Evolutionary conservation across 2,329 filamentous ascomycete species (phyloP), one percentile per base, ranked within the genome.

Genomic region (Thyridium curvatum): DNA sequence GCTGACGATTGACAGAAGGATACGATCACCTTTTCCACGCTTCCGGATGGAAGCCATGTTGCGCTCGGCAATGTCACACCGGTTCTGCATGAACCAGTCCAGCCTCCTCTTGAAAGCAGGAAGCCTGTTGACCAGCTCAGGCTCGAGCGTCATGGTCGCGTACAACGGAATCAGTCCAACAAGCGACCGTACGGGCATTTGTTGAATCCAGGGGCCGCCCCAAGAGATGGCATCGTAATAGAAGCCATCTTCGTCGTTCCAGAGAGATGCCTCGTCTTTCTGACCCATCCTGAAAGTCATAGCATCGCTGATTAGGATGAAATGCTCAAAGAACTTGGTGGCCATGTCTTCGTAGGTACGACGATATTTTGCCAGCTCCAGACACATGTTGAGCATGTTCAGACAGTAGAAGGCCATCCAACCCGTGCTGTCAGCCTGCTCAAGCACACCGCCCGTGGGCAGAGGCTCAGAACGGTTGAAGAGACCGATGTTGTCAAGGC

Each of bases 321-420:
- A 97, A 56, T 97, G 93, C 67, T 97, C 93, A 54, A 97, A 97
- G 71, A 97, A 97, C 64, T 97, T 97, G 37, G 89, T 94, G 2
- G 91, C 90, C 68, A 97, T 85, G 55, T 97, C 91, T 68, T 97
- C 91, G 60, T 97, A 97, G 41, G 84, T 95, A 31, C 90, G 83
- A 34, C 93, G 83, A 60, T 96, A 88, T 67, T 97, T 97, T 42
- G 91, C 90, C 49, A 97, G 74, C 65, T 97, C 93, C 12, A 97
- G 75, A 12, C 90, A 83, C 54, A 97, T 97, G 65, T 97, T 97
- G 55, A 97, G 74, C 91, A 97, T 97, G 66, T 82, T 89, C 46
- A 97, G 67, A 54, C 85, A 95, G 69, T 94, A 97, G 62, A 97
- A 97, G 9, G 87, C 91, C 91, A 97, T 97, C 91, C 91, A 97